These are phyloP conservation scores for Podospora sp. DNA, from an alignment of 495 filamentous ascomycete species.

Conservation along the genomic window DNA sequence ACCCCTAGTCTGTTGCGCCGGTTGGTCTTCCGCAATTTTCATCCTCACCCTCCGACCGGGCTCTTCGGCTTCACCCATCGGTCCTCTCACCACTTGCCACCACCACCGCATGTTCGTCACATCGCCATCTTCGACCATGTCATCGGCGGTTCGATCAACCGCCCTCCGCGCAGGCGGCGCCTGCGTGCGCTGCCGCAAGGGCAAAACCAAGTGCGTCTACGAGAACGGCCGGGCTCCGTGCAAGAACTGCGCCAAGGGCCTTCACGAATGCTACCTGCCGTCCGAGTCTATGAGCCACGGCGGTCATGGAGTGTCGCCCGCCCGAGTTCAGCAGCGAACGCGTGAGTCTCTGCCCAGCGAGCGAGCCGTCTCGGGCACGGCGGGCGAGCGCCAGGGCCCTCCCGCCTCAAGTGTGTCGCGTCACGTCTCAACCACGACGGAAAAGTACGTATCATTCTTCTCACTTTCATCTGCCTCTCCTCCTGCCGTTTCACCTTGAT, in stretches of 20 bases:
- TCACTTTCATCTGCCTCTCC: constrained; percentile 13
- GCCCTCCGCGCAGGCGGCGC: constrained; percentile 56
- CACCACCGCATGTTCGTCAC: not conserved
- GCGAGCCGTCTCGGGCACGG: constrained; percentile 43
- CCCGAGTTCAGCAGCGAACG: constrained; percentile 37
- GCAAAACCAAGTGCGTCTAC: constrained; percentile 59
- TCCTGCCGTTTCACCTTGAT: constrained; percentile 13
- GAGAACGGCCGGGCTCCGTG: constrained; percentile 54
- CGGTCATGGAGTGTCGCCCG: constrained; percentile 46
- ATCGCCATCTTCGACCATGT: constrained; percentile 6
- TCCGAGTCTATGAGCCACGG: constrained; percentile 54
- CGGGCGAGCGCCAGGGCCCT: constrained; percentile 48
- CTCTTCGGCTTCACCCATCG: not conserved
- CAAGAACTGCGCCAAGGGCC: constrained; percentile 57
- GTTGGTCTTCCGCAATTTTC: constrained; percentile 18
- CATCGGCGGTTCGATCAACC: constrained; percentile 51
- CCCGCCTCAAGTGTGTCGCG: constrained; percentile 46
- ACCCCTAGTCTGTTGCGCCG: constrained; percentile 22
- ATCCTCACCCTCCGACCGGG: constrained; percentile 10
- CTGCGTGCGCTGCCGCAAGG: constrained; percentile 57
- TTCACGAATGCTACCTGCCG: constrained; percentile 57
- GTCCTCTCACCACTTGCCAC: not conserved
- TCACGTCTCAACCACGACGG: constrained; percentile 44
- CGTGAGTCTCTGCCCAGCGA: constrained; percentile 51
- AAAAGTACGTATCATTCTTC: constrained; percentile 47